Evolutionary conservation across 2,329 filamentous ascomycete species (phyloP), one percentile per base, ranked within the genome.

Genomic region (Alternaria novae-zelandiae): DNA sequence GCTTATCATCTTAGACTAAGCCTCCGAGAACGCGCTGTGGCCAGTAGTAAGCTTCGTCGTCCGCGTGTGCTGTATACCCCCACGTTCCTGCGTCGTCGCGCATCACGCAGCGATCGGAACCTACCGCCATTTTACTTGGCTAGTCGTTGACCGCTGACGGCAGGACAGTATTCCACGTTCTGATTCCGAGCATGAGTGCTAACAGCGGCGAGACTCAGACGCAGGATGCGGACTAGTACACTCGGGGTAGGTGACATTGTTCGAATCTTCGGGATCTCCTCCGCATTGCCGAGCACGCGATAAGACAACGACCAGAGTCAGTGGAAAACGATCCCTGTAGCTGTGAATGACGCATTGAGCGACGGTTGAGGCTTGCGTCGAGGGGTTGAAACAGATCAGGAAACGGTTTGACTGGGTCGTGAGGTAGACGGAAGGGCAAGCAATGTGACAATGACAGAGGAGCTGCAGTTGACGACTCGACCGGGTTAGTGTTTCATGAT

Each of bases 281-380:
- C 67, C 65, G 64, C 59, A 58, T 63, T 63, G 61, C 65, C 61
- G 63, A 58, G 23, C 49, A 20, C 26, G 54, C 44, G 49, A 57
- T 54, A 60, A 59, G 60, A 58, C 47, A 41, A 60, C 54, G 60
- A 58, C 47, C 44, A 56, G 50, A 54, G 54, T 49, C 47, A 25
- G 41, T 55, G 15, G 12, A 12, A 32, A 45, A n/a, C 8, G 21
- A 46, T 21, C 10, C 25, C 17, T 28, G 28, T 44, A 41, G 30
- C 20, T 36, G 5, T 20, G 12, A 3, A 32, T 44, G 23, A 59
- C 23, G 32, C 44, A 57, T 47, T 41, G 43, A 57, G 43, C 32
- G 12, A 28, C 17, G 28, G 11, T 45, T 44, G 44, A 60, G 28
- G 9, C 28, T 41, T 43, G 30, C 20, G 30, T 55, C 50, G 21